Evolutionary conservation across 768 basidiomycete genomes (phyloP), one percentile per base, ranked within the genome.

Genomic region (Hypholoma fasciculare): DNA sequence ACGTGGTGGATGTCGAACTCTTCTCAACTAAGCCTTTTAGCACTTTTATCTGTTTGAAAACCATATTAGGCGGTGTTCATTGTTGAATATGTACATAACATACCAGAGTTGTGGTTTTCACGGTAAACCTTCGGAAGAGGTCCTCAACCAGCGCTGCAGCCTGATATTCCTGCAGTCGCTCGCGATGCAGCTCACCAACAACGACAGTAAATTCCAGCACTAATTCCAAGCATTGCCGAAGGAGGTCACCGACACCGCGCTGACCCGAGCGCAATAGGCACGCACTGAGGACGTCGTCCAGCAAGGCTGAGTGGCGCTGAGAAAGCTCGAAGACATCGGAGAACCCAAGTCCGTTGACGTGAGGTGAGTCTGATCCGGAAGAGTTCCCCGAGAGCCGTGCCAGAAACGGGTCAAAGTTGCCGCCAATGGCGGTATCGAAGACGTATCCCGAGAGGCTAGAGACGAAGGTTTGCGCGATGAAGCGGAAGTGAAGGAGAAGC

Each of bases 361-460:
- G 19, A 27, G 17, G 19, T n/a, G 13, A 7, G 19, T 30, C 52
- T 27, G 23, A 4, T 42, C 27, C 49, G n/a, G 39, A 9, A 16
- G 43, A 11, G 27, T 54, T 54, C 5, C 13, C 19, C 17, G 68
- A 68, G 36, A 79, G 66, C 7, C 72, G 75, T 9, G 70, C 70
- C 38, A 91, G 69, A 74, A 96, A 93, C 1, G 81, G 77, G 59
- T 87, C 84, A 62, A 92, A 90, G 65, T 90, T 88, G 27, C 84
- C 84, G 12, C 86, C 82, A 57, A 96, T 92, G 2, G 86, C 94
- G n/a, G 83, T 84, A 69, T 94, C 91, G 54, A 88, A 87, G 19
- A 93, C 77, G 62, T 96, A 94, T 36, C 81, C 74, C 3, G 83
- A 82, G 30, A 96, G 75, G n/a, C 76, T 78, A 16, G 74, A 76